Conservation (phyloP, 164 flowering plant species). For the Hamamelis virginiana region DNA sequence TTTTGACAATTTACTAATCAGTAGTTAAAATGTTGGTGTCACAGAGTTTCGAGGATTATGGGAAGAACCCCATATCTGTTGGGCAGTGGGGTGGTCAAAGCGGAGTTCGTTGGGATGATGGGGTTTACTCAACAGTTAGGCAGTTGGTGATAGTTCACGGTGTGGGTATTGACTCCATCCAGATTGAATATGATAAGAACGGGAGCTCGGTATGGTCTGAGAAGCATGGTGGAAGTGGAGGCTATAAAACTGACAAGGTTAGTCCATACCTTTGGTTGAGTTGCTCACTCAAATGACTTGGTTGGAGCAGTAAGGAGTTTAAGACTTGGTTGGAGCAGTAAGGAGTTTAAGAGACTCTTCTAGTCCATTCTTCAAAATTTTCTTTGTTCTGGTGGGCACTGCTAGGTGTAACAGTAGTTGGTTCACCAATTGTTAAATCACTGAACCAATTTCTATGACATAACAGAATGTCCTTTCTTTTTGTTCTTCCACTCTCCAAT, state of each 20-base stretch:
- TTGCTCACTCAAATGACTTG: no score
- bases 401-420: no score
- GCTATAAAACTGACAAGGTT: slow-evolving; percentile 37
- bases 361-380: no score
- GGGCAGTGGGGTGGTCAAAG: slow-evolving; percentile 69
- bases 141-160: slow-evolving; percentile 54
- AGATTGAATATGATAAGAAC: slow-evolving; percentile 50
- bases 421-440: no score
- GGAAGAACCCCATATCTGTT: slow-evolving; percentile 24
- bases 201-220: slow-evolving; percentile 56
- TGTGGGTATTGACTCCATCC: slow-evolving; percentile 52
- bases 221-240: slow-evolving; percentile 61
- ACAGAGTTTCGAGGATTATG: slow-evolving; percentile 32
- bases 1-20: neutral
- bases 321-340: no score
- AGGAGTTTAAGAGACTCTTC: no score
- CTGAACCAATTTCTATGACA: no score
- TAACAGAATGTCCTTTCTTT: no score
- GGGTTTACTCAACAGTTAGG: slow-evolving; percentile 42
- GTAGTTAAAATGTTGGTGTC: slow-evolving; percentile 5
- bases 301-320: no score
- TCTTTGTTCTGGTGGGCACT: no score
- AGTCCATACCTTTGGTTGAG: neutral
- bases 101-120: slow-evolving; percentile 66
- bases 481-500: no score